Conservation (phyloP, 2,329 filamentous ascomycete species). For the Hymenoscyphus repandus region DNA sequence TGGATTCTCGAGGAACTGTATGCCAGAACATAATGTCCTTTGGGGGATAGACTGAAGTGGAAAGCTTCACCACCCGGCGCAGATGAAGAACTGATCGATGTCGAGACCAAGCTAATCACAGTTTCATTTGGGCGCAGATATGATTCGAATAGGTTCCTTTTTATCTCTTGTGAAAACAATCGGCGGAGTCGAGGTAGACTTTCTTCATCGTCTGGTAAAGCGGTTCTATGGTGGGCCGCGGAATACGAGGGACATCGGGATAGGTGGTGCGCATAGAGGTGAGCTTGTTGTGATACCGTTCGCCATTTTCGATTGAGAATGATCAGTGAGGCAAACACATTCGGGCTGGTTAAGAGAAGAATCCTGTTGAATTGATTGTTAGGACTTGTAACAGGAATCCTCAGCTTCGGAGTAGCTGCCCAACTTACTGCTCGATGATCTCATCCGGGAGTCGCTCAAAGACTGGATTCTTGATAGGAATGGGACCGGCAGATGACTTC, state of each 20-base stretch:
- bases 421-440: constrained; percentile 62
- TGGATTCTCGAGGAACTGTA: constrained; percentile 84
- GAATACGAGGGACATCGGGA: constrained; percentile 55
- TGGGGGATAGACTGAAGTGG: constrained; percentile 74
- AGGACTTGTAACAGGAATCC: constrained; percentile 7
- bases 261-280: constrained; percentile 60
- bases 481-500: constrained; percentile 6
- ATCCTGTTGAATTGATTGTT: constrained; percentile 42
- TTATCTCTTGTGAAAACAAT: constrained; percentile 64
- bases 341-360: constrained; percentile 52
- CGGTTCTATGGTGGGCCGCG: constrained; percentile 38
- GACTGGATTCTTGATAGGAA: constrained; percentile 12
- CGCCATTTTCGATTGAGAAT: constrained; percentile 63
- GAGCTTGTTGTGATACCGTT: constrained; percentile 54
- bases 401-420: constrained; percentile 6
- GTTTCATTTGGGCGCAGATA: constrained; percentile 67
- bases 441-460: constrained; percentile 60
- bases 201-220: constrained; percentile 38
- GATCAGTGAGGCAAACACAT: constrained; percentile 61
- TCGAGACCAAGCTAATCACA: constrained; percentile 74
- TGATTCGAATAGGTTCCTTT: constrained; percentile 71
- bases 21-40: constrained; percentile 68
- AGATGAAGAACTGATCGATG: constrained; percentile 77
- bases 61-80: constrained; percentile 78
- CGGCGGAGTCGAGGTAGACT: constrained; percentile 55